Percentiles rank a stretch among this genome's conserved stretches.
Conservation (phyloP, 192 early-diverging fungal species). For the Mortierella hygrophila region DNA sequence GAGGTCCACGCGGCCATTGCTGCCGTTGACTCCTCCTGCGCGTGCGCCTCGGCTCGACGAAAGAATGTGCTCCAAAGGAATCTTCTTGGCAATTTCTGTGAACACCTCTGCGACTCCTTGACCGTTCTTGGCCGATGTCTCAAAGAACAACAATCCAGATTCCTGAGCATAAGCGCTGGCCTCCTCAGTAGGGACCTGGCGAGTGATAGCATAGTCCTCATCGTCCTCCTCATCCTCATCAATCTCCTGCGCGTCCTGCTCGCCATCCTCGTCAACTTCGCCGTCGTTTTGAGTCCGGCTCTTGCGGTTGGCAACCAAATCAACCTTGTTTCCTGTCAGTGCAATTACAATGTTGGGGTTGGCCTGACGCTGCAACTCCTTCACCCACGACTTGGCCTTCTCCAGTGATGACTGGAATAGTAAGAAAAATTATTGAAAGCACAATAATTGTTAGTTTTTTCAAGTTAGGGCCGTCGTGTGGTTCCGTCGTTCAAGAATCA, state of each 20-base stretch:
- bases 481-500: neutral
- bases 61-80: conserved; percentile 62
- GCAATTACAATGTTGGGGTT: conserved; percentile 97
- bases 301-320: conserved; percentile 67
- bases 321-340: conserved; percentile 96
- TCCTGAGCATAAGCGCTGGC: conserved; percentile 88
- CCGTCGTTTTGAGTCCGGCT: conserved; percentile 12
- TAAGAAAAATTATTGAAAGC: neutral
- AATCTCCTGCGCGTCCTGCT: conserved; percentile 52
- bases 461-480: neutral
- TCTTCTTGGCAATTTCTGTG: conserved; percentile 83
- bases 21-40: conserved; percentile 26
- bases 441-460: conserved; percentile 6
- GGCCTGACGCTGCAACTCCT: conserved; percentile 96
- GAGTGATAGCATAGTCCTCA: conserved; percentile 56
- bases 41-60: conserved; percentile 40
- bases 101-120: conserved; percentile 90
- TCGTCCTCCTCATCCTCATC: conserved; percentile 59
- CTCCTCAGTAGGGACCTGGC: conserved; percentile 82
- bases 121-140: conserved; percentile 91
- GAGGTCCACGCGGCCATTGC: conserved; percentile 49
- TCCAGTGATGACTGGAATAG: conserved; percentile 81
- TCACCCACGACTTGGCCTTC: conserved; percentile 95
- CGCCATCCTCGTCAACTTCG: conserved; percentile 42
- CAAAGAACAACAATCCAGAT: conserved; percentile 85